phyloP scores from a whole-genome alignment of 345 rosid genomes.

The Citrus inodora region DNA sequence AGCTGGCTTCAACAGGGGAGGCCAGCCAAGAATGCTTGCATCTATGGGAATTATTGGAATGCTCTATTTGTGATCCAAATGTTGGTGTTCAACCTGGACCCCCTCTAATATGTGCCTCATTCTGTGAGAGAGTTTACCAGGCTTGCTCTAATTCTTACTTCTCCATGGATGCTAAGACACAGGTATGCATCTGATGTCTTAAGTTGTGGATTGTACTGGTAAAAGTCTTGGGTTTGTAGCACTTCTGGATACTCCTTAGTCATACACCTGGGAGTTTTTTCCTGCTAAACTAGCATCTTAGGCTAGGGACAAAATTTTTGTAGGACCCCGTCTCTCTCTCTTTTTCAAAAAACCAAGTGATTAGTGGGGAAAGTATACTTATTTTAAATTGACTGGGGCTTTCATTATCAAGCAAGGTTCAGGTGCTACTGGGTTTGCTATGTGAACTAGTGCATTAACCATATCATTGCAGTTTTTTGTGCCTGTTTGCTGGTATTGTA shows the following conservation, averaged over 20 bases:
- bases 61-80: constrained; percentile 88
- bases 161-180: constrained; percentile 64
- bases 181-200: constrained; percentile 32
- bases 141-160: constrained; percentile 87
- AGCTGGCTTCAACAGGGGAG: constrained; percentile 79
- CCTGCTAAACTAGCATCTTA: neutral
- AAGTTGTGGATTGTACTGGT: neutral
- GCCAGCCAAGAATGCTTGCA: constrained; percentile 73
- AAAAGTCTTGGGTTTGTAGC: neutral
- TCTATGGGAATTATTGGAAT: constrained; percentile 85
- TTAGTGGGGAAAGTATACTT: neutral
- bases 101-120: constrained; percentile 71
- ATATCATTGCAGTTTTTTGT: neutral
- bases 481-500: neutral
- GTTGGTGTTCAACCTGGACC: constrained; percentile 85
- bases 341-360: neutral
- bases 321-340: neutral
- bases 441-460: neutral
- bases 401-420: neutral
- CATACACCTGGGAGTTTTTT: neutral
- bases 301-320: neutral
- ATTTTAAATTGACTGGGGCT: neutral
- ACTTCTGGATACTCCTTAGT: neutral
- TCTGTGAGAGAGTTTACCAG: constrained; percentile 71
- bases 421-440: neutral